These are phyloP conservation scores for Candida coleopterorum DNA, from an alignment of 805 yeast species.

Conservation along the genomic window DNA sequence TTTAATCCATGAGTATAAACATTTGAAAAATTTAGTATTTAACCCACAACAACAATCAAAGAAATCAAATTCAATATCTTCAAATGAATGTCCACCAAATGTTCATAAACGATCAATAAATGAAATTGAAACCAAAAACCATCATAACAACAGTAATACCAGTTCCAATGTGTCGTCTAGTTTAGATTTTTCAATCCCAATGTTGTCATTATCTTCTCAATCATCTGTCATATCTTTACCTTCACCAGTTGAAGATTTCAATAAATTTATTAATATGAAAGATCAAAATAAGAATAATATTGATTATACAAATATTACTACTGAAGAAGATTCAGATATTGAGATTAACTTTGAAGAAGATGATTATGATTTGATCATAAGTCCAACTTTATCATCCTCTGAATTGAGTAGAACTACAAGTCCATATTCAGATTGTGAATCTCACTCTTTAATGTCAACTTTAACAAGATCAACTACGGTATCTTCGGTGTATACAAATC, in stretches of 20 bases:
- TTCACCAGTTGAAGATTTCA: constrained; percentile 2
- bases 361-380: constrained; percentile 13
- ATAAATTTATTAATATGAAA: constrained; percentile 7
- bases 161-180: constrained; percentile 1
- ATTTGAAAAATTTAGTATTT: constrained; percentile 18
- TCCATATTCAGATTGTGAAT: constrained; percentile 28
- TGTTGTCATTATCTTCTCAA: not conserved
- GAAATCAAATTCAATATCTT: not conserved
- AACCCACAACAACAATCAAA: constrained; percentile 5
- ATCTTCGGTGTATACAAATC: constrained; percentile 24
- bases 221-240: not conserved
- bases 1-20: constrained; percentile 38
- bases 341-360: constrained; percentile 13
- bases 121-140: constrained; percentile 7
- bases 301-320: constrained; percentile 5
- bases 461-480: constrained; percentile 41
- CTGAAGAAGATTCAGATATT: constrained; percentile 7
- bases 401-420: constrained; percentile 35
- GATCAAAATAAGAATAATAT: not conserved
- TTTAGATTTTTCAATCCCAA: too few species aligned
- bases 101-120: constrained; percentile 11
- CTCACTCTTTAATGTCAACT: constrained; percentile 33
- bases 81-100: not conserved
- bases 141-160: not conserved
- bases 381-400: constrained; percentile 14